Evolutionary conservation across 2,329 filamentous ascomycete genomes (phyloP), one percentile per base, ranked within the genome.

Genomic region (Aspergillus latus): DNA sequence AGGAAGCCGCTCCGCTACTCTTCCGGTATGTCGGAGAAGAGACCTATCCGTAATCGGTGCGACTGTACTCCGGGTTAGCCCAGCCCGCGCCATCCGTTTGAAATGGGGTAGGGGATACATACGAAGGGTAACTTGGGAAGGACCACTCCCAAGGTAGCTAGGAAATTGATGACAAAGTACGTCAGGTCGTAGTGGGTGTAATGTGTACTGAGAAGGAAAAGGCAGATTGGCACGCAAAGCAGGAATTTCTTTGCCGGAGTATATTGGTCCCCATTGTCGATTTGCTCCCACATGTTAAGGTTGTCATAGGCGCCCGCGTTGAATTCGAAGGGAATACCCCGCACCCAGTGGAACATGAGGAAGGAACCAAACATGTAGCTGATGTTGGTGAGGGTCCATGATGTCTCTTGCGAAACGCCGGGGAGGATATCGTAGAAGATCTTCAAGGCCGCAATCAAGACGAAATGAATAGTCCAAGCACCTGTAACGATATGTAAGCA

Each of bases 271-370:
- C 94, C 94, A 69, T 97, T 95, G 80, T 99, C 94, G 74, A 99
- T 99, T 79, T 99, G 94, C 80, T 99, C 94, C 94, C 94, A 99
- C 94, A 99, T 97, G 80, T 97, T 99, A 71, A 99, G 83, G 76
- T 99, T 97, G 82, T 99, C 94, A 76, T 97, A 99, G 66, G 94
- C 94, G 58, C 94, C 94, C 55, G 90, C 88, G 73, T 99, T 99
- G 83, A 99, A 99, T 76, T 99, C 94, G 72, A 99, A 99, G 5
- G 94, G 94, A 46, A 97, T 91, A 66, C 94, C 94, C 72, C 93
- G 91, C 66, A 99, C 94, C 82, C 91, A 96, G 78, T 99, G 94
- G 78, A 99, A 99, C 94, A 99, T 99, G 76, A 99, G 85, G 76
- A 97, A 99, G 42, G 93, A 97, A 69, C 92, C 92, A 70, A 94